Evolutionary conservation across 2,329 filamentous ascomycete genomes (phyloP).

Genomic region (Penicillium sp.): DNA sequence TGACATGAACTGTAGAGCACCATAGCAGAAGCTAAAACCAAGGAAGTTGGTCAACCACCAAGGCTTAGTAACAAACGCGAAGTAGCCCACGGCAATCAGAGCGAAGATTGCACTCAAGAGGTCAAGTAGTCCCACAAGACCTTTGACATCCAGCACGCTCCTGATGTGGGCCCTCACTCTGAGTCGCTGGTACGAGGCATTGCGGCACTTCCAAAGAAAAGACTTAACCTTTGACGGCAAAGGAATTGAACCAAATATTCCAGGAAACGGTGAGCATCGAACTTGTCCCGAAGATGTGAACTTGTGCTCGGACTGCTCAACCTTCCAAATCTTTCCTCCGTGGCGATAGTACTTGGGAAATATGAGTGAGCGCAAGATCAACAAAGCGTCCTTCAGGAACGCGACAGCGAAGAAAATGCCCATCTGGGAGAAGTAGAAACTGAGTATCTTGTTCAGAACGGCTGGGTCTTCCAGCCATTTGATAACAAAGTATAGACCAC

Average conservation of each 20-base stretch:
- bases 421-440: conserved; percentile 77
- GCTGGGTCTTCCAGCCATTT: conserved; percentile 82
- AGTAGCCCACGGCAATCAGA: conserved; percentile 60
- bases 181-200: conserved; percentile 51
- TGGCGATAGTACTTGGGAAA: conserved; percentile 70
- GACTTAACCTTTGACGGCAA: conserved; percentile 38
- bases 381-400: conserved; percentile 69
- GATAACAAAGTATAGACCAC: conserved; percentile 80
- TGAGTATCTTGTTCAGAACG: conserved; percentile 77
- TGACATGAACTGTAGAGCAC: conserved; percentile 76
- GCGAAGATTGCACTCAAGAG: conserved; percentile 58
- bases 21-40: conserved; percentile 83
- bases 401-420: conserved; percentile 74
- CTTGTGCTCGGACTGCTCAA: conserved; percentile 30
- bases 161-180: conserved; percentile 55
- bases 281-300: conserved; percentile 28
- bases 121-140: conserved; percentile 45
- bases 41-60: conserved; percentile 81
- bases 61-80: conserved; percentile 59
- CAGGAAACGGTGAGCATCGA: conserved; percentile 52
- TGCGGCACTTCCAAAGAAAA: conserved; percentile 51
- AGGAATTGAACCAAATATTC: conserved; percentile 48
- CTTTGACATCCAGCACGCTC: conserved; percentile 47
- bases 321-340: conserved; percentile 51
- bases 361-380: conserved; percentile 63